These are phyloP conservation scores for Pyrenophora graminea DNA, from an alignment of 2,329 filamentous ascomycete species.

Conservation along the genomic window DNA sequence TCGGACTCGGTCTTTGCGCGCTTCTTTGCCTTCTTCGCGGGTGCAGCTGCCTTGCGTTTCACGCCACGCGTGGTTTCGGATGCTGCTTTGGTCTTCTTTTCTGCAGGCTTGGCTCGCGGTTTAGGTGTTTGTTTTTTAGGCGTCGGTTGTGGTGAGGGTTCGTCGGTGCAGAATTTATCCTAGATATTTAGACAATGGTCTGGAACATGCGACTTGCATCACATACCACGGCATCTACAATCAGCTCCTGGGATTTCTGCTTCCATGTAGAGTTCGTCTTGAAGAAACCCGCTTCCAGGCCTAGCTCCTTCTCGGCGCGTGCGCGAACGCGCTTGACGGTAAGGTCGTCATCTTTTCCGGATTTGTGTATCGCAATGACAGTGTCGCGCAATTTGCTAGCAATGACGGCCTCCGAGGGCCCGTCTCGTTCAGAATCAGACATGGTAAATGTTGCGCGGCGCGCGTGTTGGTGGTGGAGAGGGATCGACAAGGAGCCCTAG, in stretches of 20 bases:
- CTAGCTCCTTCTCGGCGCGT: constrained; percentile 57
- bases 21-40: constrained; percentile 34
- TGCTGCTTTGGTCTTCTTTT: constrained; percentile 28
- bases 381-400: constrained; percentile 48
- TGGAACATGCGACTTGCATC: not conserved
- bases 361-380: constrained; percentile 48
- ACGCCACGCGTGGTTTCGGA: constrained; percentile 23
- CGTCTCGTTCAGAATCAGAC: constrained; percentile 35
- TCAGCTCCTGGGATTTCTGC: constrained; percentile 52
- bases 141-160: constrained; percentile 24
- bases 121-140: constrained; percentile 28
- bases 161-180: constrained; percentile 36
- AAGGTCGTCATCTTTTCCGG: constrained; percentile 55
- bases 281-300: constrained; percentile 59
- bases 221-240: constrained; percentile 38
- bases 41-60: constrained; percentile 39
- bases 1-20: constrained; percentile 23
- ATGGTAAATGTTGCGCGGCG: constrained; percentile 23
- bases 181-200: constrained; percentile 7
- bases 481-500: constrained; percentile 7
- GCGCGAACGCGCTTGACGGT: constrained; percentile 62
- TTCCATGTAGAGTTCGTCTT: constrained; percentile 60
- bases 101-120: constrained; percentile 25
- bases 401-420: constrained; percentile 46
- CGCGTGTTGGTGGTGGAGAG: constrained; percentile 12